phyloP scores from a whole-genome alignment of 352 stramenopile genomes.

The Pythium dissimile region DNA sequence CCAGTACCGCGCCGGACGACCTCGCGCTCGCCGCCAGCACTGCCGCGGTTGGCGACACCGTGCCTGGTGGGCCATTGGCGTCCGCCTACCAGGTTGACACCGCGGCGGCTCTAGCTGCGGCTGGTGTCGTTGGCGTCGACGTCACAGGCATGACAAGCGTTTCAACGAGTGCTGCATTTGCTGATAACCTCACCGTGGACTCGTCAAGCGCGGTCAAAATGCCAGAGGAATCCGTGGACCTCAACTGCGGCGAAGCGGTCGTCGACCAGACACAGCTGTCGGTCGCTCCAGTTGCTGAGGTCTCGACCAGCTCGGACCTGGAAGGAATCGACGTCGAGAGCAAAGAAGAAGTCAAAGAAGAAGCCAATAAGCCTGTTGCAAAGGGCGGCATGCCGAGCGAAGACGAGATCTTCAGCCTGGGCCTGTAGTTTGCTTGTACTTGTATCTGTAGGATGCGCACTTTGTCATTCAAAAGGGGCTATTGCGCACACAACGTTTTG shows the following conservation, averaged over 20 bases:
- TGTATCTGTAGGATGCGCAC: not conserved
- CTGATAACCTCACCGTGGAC: not conserved
- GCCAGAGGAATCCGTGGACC: slow-evolving; percentile 7
- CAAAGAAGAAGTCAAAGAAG: slow-evolving; percentile 4
- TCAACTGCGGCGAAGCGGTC: slow-evolving; percentile 22
- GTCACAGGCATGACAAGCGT: not conserved
- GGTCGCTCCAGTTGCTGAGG: not conserved
- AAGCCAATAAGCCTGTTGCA: slow-evolving; percentile 3
- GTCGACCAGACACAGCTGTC: slow-evolving; percentile 8
- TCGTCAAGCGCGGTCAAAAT: not conserved
- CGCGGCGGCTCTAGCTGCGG: not conserved
- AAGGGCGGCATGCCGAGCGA: slow-evolving; percentile 25
- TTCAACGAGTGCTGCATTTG: slow-evolving; percentile 1
- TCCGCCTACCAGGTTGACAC: slow-evolving; percentile 26
- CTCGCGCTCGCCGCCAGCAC: slow-evolving; percentile 16
- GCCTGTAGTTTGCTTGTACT: slow-evolving; percentile 33
- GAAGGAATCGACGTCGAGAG: not conserved
- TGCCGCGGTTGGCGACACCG: slow-evolving; percentile 23
- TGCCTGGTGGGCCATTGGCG: slow-evolving; percentile 24
- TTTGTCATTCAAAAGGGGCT: no score
- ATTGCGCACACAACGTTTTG: not conserved
- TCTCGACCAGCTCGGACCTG: not conserved
- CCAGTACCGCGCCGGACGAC: slow-evolving; percentile 9
- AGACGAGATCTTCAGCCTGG: slow-evolving; percentile 82
- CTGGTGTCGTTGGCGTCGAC: not conserved